Evolutionary conservation across 441 rosid genomes (phyloP), one percentile per base, ranked within the genome.

Genomic region (Pelargonium australe): DNA sequence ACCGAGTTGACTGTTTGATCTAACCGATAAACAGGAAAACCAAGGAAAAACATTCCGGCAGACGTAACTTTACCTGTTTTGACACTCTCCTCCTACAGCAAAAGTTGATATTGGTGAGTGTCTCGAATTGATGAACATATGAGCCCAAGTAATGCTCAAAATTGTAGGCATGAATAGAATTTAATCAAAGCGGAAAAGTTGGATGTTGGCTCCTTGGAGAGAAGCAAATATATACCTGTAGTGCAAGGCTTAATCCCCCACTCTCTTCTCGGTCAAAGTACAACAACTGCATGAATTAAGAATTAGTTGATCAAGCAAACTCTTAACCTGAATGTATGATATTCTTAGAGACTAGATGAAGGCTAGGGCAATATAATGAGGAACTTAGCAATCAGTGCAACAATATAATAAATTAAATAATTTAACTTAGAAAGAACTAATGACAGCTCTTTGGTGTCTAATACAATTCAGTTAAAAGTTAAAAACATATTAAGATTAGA

Each of bases 41-140:
- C 89, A 53, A 94, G 92, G 78, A 94, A 94, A 84, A 87, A 94
- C 97, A 91, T 88, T 78, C 99, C 99, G 28, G 99, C 95, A 74
- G 91, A 84, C 72, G 92, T 85, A 67, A 85, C 77, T 76, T 88
- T 91, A 63, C 94, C 95, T 0, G 85, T 86, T 82, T 81, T 94
- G 51, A 76, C 70, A 79, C 99, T 82, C 67, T 94, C 96, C 84
- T 91, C 99, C 99, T 94, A 69, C 63, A 72, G 14, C 40, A 64
- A 13, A 71, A 43, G 16, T n/a, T 34, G 37, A 7, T 51, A 3
- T 5, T 14, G 16, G 4, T 51, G 58, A 51, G 58, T 14, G 19
- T 51, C 58, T 51, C 0, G 19, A 13, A 6, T 51, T 13, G 5
- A 51, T 51, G 58, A 51, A 51, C 19, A 3, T 19, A 16, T 51